Evolutionary conservation across 257 asterid species (phyloP), one percentile per base, ranked within the genome.

Genomic region (Verbena officinalis): DNA sequence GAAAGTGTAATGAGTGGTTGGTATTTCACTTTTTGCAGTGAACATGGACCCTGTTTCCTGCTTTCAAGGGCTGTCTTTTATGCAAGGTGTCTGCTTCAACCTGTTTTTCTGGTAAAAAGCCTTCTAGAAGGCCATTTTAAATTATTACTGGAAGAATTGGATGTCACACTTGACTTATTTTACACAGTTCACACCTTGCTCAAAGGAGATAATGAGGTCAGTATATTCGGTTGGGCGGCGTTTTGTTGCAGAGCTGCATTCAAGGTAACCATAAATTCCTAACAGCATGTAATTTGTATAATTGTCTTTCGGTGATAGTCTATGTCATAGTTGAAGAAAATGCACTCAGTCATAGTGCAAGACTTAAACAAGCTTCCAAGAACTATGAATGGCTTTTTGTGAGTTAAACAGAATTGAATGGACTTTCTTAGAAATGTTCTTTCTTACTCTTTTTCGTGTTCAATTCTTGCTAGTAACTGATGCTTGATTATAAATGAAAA

Each of bases 31-130:
- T 66, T 67, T 53, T 42, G 50, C 81, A 69, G 77, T 75, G 75
- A 75, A 73, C 55, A 24, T 73, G 81, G 73, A 33, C 75, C 78
- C 49, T 64, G 76, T 76, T 76, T 78, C 81, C 82, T 68, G 78
- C 70, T 72, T 68, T 67, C 38, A 38, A 54, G 65, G 45, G 62
- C 40, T 67, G 51, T 21, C 16, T 55, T 67, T 68, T 52, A 5
- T 55, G 64, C 79, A 39, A 56, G 55, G 72, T 63, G 79, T 54
- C 53, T 36, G 34, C 34, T 34, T 13, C 55, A 44, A 77, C 78
- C 81, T 23, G 67, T 15, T 78, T 72, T 72, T 33, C 72, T 59
- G 78, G 80, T 46, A 64, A 45, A 33, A 53, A 57, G 72, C 66
- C 68, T 17, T 51, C 55, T 71, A 50, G 21, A 54, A 46, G 49